Percentiles rank a stretch among this genome's conserved stretches.
Conservation (phyloP, 78 protist genomes). For the Dictyostelium citrinum region DNA sequence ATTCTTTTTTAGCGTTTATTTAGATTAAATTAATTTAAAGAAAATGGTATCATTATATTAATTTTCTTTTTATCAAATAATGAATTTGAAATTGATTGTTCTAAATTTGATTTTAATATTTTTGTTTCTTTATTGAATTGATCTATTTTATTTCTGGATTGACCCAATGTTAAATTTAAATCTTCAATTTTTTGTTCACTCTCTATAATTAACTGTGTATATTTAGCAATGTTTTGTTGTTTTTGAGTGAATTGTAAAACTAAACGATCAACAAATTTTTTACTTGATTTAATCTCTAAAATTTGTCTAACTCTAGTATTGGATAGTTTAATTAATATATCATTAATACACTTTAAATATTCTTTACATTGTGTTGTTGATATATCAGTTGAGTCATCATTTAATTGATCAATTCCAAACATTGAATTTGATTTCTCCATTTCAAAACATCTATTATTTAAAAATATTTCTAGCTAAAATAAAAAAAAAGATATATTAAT, state of each 20-base stretch:
- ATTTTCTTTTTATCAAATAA: slow-evolving; percentile 22
- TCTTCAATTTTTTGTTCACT: slow-evolving; percentile 11
- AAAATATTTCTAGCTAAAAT: slow-evolving; percentile 23
- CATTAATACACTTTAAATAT: background rate
- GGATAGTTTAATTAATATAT: background rate
- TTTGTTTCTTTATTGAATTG: slow-evolving; percentile 21
- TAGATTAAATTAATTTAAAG: background rate
- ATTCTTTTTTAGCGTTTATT: background rate
- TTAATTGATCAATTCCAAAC: slow-evolving; percentile 30
- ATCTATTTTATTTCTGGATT: slow-evolving; percentile 18
- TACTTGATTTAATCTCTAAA: slow-evolving; percentile 49
- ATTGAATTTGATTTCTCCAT: slow-evolving; percentile 18
- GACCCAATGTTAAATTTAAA: background rate
- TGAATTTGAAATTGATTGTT: background rate
- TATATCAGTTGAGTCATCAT: background rate
- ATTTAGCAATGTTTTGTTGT: slow-evolving; percentile 11
- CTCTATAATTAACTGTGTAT: background rate
- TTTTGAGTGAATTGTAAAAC: slow-evolving; percentile 61
- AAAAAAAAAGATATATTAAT: background rate
- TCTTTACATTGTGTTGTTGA: slow-evolving; percentile 22
- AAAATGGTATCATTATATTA: slow-evolving; percentile 17
- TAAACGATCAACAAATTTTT: slow-evolving; percentile 44
- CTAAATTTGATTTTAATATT: slow-evolving; percentile 7
- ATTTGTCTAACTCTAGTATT: slow-evolving; percentile 29
- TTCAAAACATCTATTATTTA: slow-evolving; percentile 19